Base-by-base conservation (phyloP, 2,329 filamentous ascomycete genomes). In the Arthrobotrys conoides region DNA sequence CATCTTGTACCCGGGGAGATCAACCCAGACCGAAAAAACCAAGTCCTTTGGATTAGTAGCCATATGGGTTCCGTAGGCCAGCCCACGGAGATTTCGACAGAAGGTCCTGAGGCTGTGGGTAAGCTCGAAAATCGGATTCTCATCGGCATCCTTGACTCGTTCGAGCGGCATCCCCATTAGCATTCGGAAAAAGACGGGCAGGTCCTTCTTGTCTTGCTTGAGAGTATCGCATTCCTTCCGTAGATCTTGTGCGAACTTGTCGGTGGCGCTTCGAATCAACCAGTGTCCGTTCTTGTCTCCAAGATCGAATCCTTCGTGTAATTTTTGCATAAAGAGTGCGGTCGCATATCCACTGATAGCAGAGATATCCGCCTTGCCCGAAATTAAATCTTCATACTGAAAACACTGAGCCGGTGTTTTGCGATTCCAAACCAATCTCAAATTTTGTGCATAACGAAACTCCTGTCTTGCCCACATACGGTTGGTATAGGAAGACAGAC, bases 391-490 rank as follows among this genome's bases (percentile, higher is more conserved):
- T 10, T 69, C 55, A 36, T 78, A 78, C 53, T 78, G 68, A 49
- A 72, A 78, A 41, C 75, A 78, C 14, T 57, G 49, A 2, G 75
- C 75, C 6, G 75, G 68, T n/a, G 65, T 68, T 18, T 78, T 38
- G 53, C 38, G 67, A 51, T 72, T 78, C 75, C 75, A 78, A n/a
- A 78, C 68, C 18, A 78, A 36, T 20, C 75, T 38, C 36, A 78
- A 22, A 48, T 72, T 68, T 12, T 72, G 68, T 22, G 75, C 75
- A 41, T 78, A 78, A 33, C 75, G 38, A 49, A 78, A 78, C 38
- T 78, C 75, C 55, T 78, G 75, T n/a, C 68, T 55, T n/a, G 75
- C 68, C 75, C 75, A 78, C 75, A 78, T 78, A 14, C 75, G 75
- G 24, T 78, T 78, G n/a, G 75, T 78, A 44, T 78, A 78, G 5